Base-by-base conservation (phyloP, 345 rosid genomes). In the Brassica juncea region DNA sequence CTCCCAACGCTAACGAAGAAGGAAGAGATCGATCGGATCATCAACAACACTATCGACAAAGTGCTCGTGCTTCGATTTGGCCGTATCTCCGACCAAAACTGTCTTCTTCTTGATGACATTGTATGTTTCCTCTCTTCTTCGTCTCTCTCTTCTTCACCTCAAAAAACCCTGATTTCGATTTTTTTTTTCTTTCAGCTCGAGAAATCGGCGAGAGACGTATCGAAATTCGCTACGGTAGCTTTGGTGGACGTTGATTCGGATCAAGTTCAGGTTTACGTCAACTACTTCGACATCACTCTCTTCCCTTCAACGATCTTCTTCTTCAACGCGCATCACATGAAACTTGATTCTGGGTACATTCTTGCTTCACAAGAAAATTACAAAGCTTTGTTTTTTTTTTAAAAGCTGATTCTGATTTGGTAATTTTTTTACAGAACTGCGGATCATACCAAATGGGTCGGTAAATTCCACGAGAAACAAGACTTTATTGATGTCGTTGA, bases 271-370 rank as follows among this genome's bases (percentile, higher is more conserved):
- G 94, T 91, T 61, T 95, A 93, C 28, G 86, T 91, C 10, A 91
- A 90, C 73, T 95, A 93, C 68, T 95, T 95, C 72, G 98, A 92
- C 73, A 87, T 95, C 66, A 82, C 89, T 3, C 80, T 90, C 55
- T 59, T 85, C 16, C 99, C 99, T 2, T 91, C 97, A 2, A 88
- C 96, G 0, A 54, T 93, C 28, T 95, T 93, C 89, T 95, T 95
- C 89, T 91, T 95, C 89, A 95, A 95, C 67, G 94, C 96, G 1
- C 93, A 91, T 74, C 97, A 95, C 27, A 93, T 95, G 94, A 95
- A 95, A 85, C 84, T 95, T 90, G 99, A 95, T 85, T 91, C 91
- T 69, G 96, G 97, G 99, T 93, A 80, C 3, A 4, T 25, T 78
- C 23, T 34, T 27, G 0, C 62, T 35, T 16, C 42, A 59, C 4